phyloP scores from a whole-genome alignment of 441 rosid genomes.

The Geranium incanum region DNA sequence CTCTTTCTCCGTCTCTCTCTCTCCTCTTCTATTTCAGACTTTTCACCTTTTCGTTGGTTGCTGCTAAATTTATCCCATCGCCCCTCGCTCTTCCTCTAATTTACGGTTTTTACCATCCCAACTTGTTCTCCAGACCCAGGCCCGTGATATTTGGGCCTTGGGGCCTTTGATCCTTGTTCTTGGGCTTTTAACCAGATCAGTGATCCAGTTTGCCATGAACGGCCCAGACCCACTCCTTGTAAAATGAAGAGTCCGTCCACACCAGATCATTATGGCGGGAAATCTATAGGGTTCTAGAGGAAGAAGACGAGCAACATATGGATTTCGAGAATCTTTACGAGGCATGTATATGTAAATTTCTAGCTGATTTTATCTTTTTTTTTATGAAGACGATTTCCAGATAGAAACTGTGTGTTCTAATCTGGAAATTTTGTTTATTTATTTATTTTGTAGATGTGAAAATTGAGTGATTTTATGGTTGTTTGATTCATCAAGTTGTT shows the following conservation, averaged over 20 bases:
- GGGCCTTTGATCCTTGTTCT: background rate
- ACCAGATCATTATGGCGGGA: background rate
- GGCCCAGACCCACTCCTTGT: background rate
- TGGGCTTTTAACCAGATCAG: background rate
- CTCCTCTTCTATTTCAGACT: conserved; percentile 2
- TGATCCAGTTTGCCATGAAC: background rate
- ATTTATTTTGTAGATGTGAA: too few species aligned
- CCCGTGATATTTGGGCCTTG: background rate
- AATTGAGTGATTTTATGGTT: too few species aligned
- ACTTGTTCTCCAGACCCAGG: background rate
- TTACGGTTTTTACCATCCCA: background rate
- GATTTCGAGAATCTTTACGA: too few species aligned
- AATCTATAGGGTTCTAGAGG: too few species aligned
- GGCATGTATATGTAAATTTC: too few species aligned
- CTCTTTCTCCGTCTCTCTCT: background rate
- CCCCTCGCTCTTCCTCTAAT: background rate
- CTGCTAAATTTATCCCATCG: background rate
- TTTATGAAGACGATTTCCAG: too few species aligned
- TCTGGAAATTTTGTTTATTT: too few species aligned
- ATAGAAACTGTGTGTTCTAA: too few species aligned
- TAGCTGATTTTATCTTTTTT: too few species aligned
- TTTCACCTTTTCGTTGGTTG: background rate
- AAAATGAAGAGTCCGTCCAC: background rate
- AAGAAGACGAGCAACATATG: too few species aligned
- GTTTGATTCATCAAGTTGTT: too few species aligned